Conservation (phyloP, 257 asterid genomes). For the Fraxinus excelsior region DNA sequence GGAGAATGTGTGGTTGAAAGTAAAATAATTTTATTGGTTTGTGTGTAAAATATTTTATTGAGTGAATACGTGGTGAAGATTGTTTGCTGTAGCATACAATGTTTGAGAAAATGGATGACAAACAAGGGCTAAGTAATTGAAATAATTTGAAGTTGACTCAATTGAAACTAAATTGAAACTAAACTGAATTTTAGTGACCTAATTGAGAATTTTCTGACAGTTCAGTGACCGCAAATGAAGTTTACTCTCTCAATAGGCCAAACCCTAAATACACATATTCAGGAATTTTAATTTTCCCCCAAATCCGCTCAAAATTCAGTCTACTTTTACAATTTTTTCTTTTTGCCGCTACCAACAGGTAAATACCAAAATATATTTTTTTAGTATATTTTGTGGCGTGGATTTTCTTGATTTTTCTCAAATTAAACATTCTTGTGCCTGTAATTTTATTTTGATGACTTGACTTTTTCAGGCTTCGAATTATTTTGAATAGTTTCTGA, state of each 20-base stretch:
- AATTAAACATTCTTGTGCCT: neutral
- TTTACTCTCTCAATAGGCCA: neutral
- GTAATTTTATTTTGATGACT: neutral
- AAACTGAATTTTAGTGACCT: neutral
- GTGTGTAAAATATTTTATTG: too few relatives aligned
- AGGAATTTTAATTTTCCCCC: neutral
- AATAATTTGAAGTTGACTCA: too few relatives aligned
- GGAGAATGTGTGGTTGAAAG: too few relatives aligned
- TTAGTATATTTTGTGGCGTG: neutral
- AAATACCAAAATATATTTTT: neutral
- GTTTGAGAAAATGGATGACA: too few relatives aligned
- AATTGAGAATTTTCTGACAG: neutral
- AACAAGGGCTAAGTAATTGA: too few relatives aligned
- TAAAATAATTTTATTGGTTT: too few relatives aligned
- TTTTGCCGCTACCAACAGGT: neutral
- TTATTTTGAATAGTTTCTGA: neutral
- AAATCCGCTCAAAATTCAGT: neutral
- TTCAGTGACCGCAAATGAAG: neutral
- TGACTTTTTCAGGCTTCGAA: neutral
- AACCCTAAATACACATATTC: neutral
- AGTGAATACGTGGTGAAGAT: too few relatives aligned
- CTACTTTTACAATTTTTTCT: neutral
- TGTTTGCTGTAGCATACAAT: too few relatives aligned
- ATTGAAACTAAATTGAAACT: too few relatives aligned
- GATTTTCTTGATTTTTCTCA: neutral